These are phyloP conservation scores for Cyclaneusma minus DNA, from an alignment of 2,329 filamentous ascomycete genomes.

Conservation along the genomic window DNA sequence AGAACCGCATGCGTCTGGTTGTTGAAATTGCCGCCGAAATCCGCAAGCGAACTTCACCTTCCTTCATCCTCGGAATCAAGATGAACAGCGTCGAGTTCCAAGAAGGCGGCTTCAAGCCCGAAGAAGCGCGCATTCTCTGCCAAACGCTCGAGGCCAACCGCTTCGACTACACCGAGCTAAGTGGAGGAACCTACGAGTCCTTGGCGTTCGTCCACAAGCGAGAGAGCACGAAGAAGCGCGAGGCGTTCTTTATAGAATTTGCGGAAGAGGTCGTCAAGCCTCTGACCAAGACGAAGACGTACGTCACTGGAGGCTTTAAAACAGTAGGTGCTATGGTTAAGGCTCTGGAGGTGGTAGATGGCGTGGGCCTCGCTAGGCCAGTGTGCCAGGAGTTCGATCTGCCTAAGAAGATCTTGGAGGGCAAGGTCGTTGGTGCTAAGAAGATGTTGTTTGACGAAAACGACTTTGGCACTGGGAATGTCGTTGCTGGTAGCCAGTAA, in stretches of 20 bases:
- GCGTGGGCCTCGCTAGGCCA: constrained; percentile 1
- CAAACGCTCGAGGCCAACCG: constrained; percentile 29
- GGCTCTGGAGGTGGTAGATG: constrained; percentile 20
- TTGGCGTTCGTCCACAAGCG: constrained; percentile 19
- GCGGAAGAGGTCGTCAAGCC: constrained; percentile 31
- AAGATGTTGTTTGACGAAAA: constrained; percentile 29
- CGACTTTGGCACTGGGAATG: constrained; percentile 26
- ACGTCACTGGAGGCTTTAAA: constrained; percentile 50
- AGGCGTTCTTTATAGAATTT: constrained; percentile 57
- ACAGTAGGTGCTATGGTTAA: constrained; percentile 31
- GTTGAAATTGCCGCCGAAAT: constrained; percentile 51
- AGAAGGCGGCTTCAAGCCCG: constrained; percentile 23
- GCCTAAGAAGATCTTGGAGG: constrained; percentile 27
- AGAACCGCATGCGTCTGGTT: constrained; percentile 52
- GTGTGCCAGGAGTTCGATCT: constrained; percentile 18
- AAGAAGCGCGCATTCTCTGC: constrained; percentile 38
- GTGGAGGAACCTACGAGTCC: constrained; percentile 44
- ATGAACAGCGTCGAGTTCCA: constrained; percentile 43
- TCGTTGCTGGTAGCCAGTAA: constrained; percentile 11
- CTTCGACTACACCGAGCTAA: constrained; percentile 54
- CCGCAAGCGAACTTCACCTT: constrained; percentile 20
- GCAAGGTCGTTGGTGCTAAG: constrained; percentile 31
- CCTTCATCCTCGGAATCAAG: constrained; percentile 36
- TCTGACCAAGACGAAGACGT: constrained; percentile 28
- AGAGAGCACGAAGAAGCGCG: no score